Base-by-base conservation (phyloP, 768 basidiomycete species). In the Glaciozyma martinii region DNA sequence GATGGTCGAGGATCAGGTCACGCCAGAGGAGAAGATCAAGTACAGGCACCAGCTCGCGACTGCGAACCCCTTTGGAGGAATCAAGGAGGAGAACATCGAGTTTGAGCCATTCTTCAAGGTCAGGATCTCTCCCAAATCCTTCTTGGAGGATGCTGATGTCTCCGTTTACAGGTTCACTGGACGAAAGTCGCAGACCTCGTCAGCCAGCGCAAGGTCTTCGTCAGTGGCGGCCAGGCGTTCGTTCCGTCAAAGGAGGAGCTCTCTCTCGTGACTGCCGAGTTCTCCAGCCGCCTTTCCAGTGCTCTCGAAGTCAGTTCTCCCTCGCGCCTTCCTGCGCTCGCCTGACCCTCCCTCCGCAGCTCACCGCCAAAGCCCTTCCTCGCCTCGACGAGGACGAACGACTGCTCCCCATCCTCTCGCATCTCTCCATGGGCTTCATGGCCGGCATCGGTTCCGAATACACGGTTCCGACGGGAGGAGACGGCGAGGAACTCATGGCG, bases 331-430 rank as follows among this genome's bases (percentile, higher is more conserved):
- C n/a, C 2, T 5, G 5, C 23, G 2, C 23, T 40, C 37, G 16
- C 61, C 43, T 37, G 46, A 23, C 29, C 33, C 54, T 1, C 18
- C 27, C 56, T 65, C 15, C 53, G 46, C 70, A 98, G 92, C 74
- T 82, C 61, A 97, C 93, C 9, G 85, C 91, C 5, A 87, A 86
- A 75, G 83, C 85, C 29, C 81, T 98, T 9, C 92, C 93, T 3
- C 84, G 90, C 21, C 80, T 99, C 65, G 93, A 98, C 72, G 94
- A 97, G 76, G 95, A 98, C 74, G 87, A 87, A 23, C 87, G 95
- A 32, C 78, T 99, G 15, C 77, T 90, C 7, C 93, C 93, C 25
- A 83, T 99, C 60, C 83, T 99, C 19, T 83, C 87, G 66, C 91
- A 95, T 76, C 82, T 99, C 18, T 93, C 92, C 4, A 85, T 89